These are phyloP conservation scores for Trichodelitschia bisporula DNA, from an alignment of 495 filamentous ascomycete species.

Conservation along the genomic window DNA sequence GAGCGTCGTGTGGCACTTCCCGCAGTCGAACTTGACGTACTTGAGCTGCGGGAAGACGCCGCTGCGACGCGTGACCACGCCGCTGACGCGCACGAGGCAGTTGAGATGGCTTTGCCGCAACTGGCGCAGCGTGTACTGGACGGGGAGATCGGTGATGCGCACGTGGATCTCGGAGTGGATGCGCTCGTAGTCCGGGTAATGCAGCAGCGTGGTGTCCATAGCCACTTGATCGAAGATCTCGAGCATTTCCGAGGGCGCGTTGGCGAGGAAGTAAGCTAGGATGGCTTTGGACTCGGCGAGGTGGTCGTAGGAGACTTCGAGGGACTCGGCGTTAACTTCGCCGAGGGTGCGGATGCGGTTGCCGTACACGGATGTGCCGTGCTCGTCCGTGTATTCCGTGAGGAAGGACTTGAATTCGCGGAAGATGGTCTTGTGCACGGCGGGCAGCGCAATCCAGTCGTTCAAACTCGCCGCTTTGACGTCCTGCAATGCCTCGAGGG, in stretches of 20 bases:
- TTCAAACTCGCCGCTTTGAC: constrained; percentile 76
- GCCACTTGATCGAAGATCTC: constrained; percentile 95
- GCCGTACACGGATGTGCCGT: constrained; percentile 78
- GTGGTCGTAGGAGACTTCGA: constrained; percentile 92
- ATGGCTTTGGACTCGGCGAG: constrained; percentile 75
- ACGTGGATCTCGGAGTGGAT: constrained; percentile 98
- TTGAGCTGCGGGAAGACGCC: constrained; percentile 97
- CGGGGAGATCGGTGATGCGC: constrained; percentile 80
- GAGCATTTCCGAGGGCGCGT: constrained; percentile 77
- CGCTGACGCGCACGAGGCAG: constrained; percentile 80
- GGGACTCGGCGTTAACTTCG: constrained; percentile 84
- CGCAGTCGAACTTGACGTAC: constrained; percentile 92
- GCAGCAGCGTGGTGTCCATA: constrained; percentile 79
- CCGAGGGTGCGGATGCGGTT: constrained; percentile 78
- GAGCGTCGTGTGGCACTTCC: constrained; percentile 73
- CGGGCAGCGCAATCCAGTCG: constrained; percentile 80
- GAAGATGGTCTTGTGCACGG: constrained; percentile 81
- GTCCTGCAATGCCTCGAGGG: constrained; percentile 74
- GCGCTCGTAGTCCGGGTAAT: constrained; percentile 92
- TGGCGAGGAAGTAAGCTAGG: constrained; percentile 92
- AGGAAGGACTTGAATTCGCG: constrained; percentile 94
- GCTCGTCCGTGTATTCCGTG: constrained; percentile 78
- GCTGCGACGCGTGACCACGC: constrained; percentile 87
- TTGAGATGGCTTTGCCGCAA: constrained; percentile 92
- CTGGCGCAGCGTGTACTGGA: constrained; percentile 90